phyloP scores from a whole-genome alignment of 169 alveolate species.

The Plasmodium falciparum region DNA sequence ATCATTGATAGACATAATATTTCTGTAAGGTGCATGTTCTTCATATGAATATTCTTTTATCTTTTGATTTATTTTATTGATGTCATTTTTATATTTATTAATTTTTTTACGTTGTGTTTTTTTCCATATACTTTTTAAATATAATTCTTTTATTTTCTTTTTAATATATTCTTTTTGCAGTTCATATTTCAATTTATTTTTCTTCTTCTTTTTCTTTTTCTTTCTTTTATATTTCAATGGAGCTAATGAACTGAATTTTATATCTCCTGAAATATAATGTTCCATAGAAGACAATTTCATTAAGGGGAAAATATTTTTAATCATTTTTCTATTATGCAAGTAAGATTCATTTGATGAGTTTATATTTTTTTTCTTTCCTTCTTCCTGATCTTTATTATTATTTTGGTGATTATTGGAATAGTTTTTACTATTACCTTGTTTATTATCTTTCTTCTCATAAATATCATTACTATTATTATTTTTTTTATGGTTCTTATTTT shows the following conservation, averaged over 20 bases:
- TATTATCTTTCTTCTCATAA: no score
- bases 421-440: no score
- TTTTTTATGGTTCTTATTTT: no score
- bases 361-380: constrained; percentile 3
- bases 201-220: constrained; percentile 25
- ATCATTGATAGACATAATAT: constrained; percentile 68
- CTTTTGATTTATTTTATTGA: background rate
- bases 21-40: constrained; percentile 12
- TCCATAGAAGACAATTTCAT: constrained; percentile 70
- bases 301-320: constrained; percentile 73
- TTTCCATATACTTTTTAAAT: constrained; percentile 22
- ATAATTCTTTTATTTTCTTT: constrained; percentile 48
- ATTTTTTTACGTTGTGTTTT: constrained; percentile 48
- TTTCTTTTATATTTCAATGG: constrained; percentile 66
- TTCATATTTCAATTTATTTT: constrained; percentile 36
- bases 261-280: constrained; percentile 74
- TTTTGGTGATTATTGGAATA: background rate
- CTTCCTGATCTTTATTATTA: background rate
- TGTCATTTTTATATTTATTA: background rate
- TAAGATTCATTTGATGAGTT: constrained; percentile 26
- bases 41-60: background rate
- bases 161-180: constrained; percentile 47
- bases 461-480: background rate
- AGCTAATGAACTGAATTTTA: constrained; percentile 74
- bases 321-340: constrained; percentile 41